Evolutionary conservation across 2,329 filamentous ascomycete genomes (phyloP), one percentile per base, ranked within the genome.

Genomic region (Colletotrichum chrysophilum): DNA sequence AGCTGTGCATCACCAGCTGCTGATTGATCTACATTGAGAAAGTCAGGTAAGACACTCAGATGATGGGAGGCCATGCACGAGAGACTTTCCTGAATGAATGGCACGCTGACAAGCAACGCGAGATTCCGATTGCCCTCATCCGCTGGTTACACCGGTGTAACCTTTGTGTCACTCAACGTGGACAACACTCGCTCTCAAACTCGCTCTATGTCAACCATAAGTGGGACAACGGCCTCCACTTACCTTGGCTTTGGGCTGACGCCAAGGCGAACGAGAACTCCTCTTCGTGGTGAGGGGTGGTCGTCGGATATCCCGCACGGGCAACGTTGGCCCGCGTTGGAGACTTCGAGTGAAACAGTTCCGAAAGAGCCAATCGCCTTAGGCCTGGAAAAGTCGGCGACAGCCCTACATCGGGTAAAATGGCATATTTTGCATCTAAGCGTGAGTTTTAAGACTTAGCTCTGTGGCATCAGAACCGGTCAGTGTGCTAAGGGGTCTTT

Each of bases 341-440:
- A 67, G 43, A 67, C 43, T 67, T 67, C 43, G 24, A 56, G 13
- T 67, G 65, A 67, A 67, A 67, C 43, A 56, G 13, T 55, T 18
- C 65, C 65, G 43, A n/a, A 24, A 26, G 21, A 67, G 65, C 32
- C 43, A 30, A 67, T 67, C 26, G 18, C 32, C 18, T 24, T 21
- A 14, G 7, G 38, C 32, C 34, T 18, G 13, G 0, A n/a, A 36
- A 36, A 21, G 34, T 67, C 26, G 43, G 48, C 52, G 28, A 56
- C 65, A 67, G 65, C 43, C 65, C 48, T 67, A 66, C 16, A 28
- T n/a, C 43, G 38, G 43, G 4, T 32, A 32, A n/a, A 36, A 34
- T 55, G 2, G 16, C n/a, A 36, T 12, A 18, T 52, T 28, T 24
- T 30, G 24, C 64, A 66, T 48, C 64, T 66, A 52, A 32, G 64